These are phyloP conservation scores for Leptomonas pyrrhocoris DNA, from an alignment of 208 protist genomes.

Conservation along the genomic window DNA sequence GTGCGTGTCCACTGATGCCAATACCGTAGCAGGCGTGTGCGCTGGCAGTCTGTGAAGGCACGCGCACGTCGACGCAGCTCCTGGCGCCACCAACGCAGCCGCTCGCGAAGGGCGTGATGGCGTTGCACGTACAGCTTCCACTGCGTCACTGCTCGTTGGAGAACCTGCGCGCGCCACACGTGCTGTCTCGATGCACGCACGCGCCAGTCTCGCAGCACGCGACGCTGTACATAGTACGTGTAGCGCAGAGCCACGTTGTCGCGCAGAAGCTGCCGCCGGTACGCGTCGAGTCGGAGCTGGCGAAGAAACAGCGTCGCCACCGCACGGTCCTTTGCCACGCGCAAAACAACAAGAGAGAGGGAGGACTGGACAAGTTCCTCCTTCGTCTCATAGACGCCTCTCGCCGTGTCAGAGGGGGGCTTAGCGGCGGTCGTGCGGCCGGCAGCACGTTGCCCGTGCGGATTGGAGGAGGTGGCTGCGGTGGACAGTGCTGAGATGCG, in stretches of 20 bases:
- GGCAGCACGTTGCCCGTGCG: background rate
- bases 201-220: constrained; percentile 46
- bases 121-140: constrained; percentile 33
- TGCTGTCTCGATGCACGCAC: constrained; percentile 1
- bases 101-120: background rate
- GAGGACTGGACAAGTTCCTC: constrained; percentile 34
- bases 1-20: constrained; percentile 36
- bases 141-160: constrained; percentile 16
- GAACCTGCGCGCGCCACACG: constrained; percentile 1
- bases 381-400: background rate
- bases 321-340: constrained; percentile 55
- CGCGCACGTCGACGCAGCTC: constrained; percentile 21
- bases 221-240: constrained; percentile 60
- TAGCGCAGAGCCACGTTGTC: constrained; percentile 59
- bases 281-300: constrained; percentile 52
- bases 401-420: background rate
- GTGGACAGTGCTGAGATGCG: constrained; percentile 21
- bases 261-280: constrained; percentile 27
- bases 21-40: constrained; percentile 13
- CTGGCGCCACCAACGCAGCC: constrained; percentile 17
- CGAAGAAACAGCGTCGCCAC: constrained; percentile 64
- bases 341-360: constrained; percentile 67
- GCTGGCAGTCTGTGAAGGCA: constrained; percentile 13
- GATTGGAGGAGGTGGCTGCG: background rate
- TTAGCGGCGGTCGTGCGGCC: background rate